phyloP scores from a whole-genome alignment of 108 stramenopile species.

The Epithemia pelagica region DNA sequence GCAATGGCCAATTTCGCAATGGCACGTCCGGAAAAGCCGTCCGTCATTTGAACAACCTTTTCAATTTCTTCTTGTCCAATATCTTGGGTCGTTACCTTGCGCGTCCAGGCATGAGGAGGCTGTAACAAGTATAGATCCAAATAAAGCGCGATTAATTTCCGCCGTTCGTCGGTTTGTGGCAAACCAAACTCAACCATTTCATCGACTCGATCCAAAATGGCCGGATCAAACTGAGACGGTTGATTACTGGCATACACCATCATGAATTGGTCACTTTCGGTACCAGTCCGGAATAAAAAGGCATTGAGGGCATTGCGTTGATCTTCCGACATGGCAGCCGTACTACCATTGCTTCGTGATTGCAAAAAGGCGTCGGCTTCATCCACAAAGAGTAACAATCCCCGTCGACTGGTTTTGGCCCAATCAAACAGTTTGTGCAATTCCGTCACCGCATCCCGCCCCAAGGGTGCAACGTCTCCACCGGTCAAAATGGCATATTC shows the following conservation, averaged over 20 bases:
- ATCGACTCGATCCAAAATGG: constrained; percentile 98
- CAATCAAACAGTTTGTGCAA: constrained; percentile 99
- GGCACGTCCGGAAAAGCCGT: constrained; percentile 95
- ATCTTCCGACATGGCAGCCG: constrained; percentile 90
- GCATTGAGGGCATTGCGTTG: constrained; percentile 98
- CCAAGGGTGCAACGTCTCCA: constrained; percentile 98
- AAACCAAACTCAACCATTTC: constrained; percentile 97
- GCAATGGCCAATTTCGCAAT: constrained; percentile 98
- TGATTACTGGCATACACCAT: constrained; percentile 99
- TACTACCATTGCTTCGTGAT: constrained; percentile 62
- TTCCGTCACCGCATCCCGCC: constrained; percentile 97
- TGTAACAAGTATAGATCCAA: constrained; percentile 93
- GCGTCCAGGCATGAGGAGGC: constrained; percentile 67
- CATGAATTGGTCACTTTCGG: constrained; percentile 97
- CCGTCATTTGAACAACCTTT: constrained; percentile 74
- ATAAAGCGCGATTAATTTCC: constrained; percentile 92
- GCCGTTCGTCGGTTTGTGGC: constrained; percentile 83
- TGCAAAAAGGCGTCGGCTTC: constrained; percentile 99
- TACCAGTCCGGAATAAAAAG: constrained; percentile 93
- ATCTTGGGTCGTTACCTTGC: constrained; percentile 67
- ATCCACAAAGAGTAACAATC: constrained; percentile 96
- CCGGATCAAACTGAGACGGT: constrained; percentile 95
- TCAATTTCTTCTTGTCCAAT: constrained; percentile 85
- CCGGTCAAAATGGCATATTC: constrained; percentile 99
- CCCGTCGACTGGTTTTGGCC: constrained; percentile 91